A percentile compares a stretch with the other conserved stretches of the same genome.
Evolutionary conservation across 2,329 filamentous ascomycete genomes (phyloP).

Genomic region (Stemphylium vesicarium): DNA sequence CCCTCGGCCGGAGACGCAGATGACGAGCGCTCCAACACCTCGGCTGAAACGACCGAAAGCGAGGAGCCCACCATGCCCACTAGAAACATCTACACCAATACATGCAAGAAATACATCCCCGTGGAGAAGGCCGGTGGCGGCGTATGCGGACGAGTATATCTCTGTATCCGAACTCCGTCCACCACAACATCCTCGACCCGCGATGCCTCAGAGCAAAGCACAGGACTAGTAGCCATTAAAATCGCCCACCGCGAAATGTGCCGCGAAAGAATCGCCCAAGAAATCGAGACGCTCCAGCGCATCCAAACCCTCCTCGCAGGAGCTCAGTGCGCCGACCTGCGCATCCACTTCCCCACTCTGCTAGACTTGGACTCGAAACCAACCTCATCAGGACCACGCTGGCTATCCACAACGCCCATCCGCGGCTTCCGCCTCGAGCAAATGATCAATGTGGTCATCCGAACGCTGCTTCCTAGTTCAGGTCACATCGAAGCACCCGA

Average conservation of each 20-base stretch:
- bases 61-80: too few relatives aligned
- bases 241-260: not conserved
- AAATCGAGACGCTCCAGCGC: not conserved
- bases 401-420: not conserved
- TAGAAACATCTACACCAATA: not conserved
- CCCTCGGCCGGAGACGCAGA: not conserved
- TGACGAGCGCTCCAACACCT: too few relatives aligned
- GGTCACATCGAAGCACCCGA: too few relatives aligned
- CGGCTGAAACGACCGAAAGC: not conserved
- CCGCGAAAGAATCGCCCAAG: not conserved
- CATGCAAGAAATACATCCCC: not conserved
- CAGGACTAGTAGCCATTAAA: not conserved
- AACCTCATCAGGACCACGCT: not conserved
- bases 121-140: not conserved
- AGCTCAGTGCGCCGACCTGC: fast-evolving
- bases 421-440: not conserved
- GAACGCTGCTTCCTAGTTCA: not conserved
- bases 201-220: not conserved
- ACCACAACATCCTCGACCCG: not conserved
- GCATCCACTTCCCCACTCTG: not conserved
- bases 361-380: not conserved
- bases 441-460: not conserved
- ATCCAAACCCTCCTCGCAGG: not conserved
- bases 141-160: not conserved
- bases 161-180: not conserved